Base-by-base conservation (phyloP, 2,329 filamentous ascomycete species). In the Exophiala sp. region DNA sequence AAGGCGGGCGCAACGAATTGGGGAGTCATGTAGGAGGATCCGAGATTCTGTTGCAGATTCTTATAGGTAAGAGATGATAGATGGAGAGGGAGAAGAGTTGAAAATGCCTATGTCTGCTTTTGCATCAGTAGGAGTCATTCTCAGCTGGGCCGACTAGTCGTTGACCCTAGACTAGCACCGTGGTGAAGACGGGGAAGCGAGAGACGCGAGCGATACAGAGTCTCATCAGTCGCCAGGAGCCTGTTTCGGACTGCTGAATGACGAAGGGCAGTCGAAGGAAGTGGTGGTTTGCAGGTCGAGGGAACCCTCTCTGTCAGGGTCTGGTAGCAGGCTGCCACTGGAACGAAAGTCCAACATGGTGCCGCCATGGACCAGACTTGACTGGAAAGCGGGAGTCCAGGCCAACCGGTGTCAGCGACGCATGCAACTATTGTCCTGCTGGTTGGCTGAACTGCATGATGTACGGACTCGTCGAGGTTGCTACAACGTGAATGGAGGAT, bases 361-460 rank as follows among this genome's bases (percentile, higher is more conserved):
- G 46, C 39, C 22, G 19, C 21, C 14, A 37, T n/a, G 11, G 13
- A 34, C 21, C 32, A 27, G 35, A 39, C 29, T 27, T 23, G 24
- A 18, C 22, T 24, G 40, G 14, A 21, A 14, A 19, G 42, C 6
- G 10, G 6, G 1, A 16, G 10, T 6, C 16, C 35, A 16, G 29
- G 37, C 44, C 37, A 32, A 43, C 46, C 39, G 50, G 42, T 45
- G 46, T 39, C 24, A 42, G 18, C 14, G 14, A 37, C 14, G 11
- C 34, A 19, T 37, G 34, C 34, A 37, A 19, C 6, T 18, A 7
- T 11, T 37, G 34, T 19, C 34, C 34, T 37, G 34, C 6, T 16
- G 34, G 34, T 37, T 37, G 34, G 34, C 11, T 56, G 52, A 53
- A 50, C 48, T 56, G 53, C 53, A 43, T 56, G 53, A 56, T 52